Evolutionary conservation across 192 early-diverging fungal species (phyloP), one percentile per base, ranked within the genome.

Genomic region (Cladochytrium replicatum): DNA sequence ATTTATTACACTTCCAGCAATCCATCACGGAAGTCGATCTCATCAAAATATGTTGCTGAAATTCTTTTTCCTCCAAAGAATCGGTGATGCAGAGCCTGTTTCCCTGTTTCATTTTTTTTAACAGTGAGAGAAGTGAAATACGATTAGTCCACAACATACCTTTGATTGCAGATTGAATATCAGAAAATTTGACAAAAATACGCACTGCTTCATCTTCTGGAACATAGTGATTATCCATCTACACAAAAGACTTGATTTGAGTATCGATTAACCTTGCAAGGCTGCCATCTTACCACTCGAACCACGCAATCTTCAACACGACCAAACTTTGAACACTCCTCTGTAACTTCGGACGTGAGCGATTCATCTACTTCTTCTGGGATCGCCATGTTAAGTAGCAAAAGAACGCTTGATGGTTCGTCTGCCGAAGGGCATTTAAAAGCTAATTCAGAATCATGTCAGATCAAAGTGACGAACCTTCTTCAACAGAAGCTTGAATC

Each of bases 321-420:
- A 1, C 87, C 87, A 53, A 77, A 89, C 46, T 84, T 80, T n/a
- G 64, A 61, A 56, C 87, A 89, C 51, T 89, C 87, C 8, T 71
- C 75, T 2, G 83, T 78, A 11, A 85, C 87, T 57, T 89, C 87
- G 31, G 78, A 62, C 53, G 86, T 67, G 40, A 89, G 52, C 25
- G 61, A 61, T 43, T 81, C 81, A 41, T 89, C 87, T 0, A 87
- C 87, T 58, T 88, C 80, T 3, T 80, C 84, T 15, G 78, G 77
- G 4, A 80, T 79, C 8, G 87, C 83, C 81, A 87, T 86, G 41
- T 87, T 87, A 4, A 65, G 77, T n/a, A 85, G 47, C 19, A 85
- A 52, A 26, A 88, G 67, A 1, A 85, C 79, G 40, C 17, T 6
- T 9, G 58, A 19, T 31, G 57, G 39, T 23, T 13, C 19, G 29